Evolutionary conservation across 768 basidiomycete species (phyloP).

Genomic region (Russula compacta): DNA sequence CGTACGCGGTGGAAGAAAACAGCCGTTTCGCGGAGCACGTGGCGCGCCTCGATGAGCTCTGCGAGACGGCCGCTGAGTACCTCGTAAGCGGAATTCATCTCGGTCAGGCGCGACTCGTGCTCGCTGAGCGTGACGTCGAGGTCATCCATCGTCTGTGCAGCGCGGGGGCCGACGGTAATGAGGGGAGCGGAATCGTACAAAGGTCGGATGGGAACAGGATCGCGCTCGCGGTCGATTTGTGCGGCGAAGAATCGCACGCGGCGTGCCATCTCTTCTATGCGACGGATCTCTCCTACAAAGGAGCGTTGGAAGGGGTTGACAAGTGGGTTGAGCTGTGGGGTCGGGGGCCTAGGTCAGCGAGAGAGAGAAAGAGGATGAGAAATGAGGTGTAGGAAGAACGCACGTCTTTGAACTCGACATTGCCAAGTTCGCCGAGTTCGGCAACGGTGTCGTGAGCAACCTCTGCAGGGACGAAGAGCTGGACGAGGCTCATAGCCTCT

Average conservation of each 20-base stretch:
- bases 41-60: slow-evolving; percentile 87
- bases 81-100: slow-evolving; percentile 94
- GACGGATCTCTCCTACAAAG: slow-evolving; percentile 91
- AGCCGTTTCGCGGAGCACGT: slow-evolving; percentile 91
- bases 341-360: not conserved
- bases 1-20: slow-evolving; percentile 87
- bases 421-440: slow-evolving; percentile 89
- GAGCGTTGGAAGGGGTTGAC: slow-evolving; percentile 98
- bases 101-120: slow-evolving; percentile 72
- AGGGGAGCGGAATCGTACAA: slow-evolving; percentile 81
- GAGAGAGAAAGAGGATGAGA: not conserved
- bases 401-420: slow-evolving; percentile 97
- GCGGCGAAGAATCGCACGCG: slow-evolving; percentile 82
- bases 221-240: slow-evolving; percentile 82
- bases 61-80: slow-evolving; percentile 74
- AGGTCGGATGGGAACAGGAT: slow-evolving; percentile 73
- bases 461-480: slow-evolving; percentile 95
- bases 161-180: slow-evolving; percentile 84
- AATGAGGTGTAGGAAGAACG: slow-evolving; percentile 23
- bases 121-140: slow-evolving; percentile 80
- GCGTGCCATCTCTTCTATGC: slow-evolving; percentile 93
- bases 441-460: slow-evolving; percentile 95
- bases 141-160: slow-evolving; percentile 89
- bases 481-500: slow-evolving; percentile 96
- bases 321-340: slow-evolving; percentile 73